phyloP scores from a whole-genome alignment of 2,329 filamentous ascomycete genomes.

The Colletotrichum truncatum region DNA sequence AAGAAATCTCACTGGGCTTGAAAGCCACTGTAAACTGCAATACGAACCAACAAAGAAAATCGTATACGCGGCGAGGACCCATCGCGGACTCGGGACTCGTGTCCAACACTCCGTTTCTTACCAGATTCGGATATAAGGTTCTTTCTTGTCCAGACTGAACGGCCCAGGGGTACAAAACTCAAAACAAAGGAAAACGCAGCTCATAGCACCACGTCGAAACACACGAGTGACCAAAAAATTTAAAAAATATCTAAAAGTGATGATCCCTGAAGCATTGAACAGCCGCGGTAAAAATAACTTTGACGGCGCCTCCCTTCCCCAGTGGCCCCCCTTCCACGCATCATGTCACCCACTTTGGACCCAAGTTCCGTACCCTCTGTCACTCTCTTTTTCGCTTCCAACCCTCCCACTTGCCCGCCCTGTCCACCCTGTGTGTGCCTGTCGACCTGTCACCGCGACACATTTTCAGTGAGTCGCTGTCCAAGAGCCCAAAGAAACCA shows the following conservation, averaged over 20 bases:
- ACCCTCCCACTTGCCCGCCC: constrained; percentile 18
- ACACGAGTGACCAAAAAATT: too few relatives aligned
- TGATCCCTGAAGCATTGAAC: background rate
- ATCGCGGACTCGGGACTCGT: background rate
- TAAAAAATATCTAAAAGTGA: too few relatives aligned
- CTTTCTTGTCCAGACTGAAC: background rate
- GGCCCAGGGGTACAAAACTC: too few relatives aligned
- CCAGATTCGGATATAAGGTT: constrained; percentile 13
- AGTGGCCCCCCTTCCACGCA: constrained; percentile 15
- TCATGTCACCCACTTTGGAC: background rate
- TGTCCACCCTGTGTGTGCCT: background rate
- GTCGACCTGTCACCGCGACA: too few relatives aligned
- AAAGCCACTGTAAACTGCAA: background rate
- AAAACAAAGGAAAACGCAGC: background rate
- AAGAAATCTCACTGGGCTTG: background rate
- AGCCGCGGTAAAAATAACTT: constrained; percentile 20
- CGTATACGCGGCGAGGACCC: background rate
- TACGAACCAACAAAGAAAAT: background rate
- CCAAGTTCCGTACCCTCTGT: too few relatives aligned
- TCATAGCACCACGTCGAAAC: background rate
- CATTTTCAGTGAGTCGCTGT: background rate
- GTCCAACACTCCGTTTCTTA: background rate
- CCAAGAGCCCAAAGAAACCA: background rate
- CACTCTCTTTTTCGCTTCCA: constrained; percentile 8
- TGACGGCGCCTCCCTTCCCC: constrained; percentile 25